Conservation (phyloP, 2,329 filamentous ascomycete species). For the Neoarthrinium moseri region DNA sequence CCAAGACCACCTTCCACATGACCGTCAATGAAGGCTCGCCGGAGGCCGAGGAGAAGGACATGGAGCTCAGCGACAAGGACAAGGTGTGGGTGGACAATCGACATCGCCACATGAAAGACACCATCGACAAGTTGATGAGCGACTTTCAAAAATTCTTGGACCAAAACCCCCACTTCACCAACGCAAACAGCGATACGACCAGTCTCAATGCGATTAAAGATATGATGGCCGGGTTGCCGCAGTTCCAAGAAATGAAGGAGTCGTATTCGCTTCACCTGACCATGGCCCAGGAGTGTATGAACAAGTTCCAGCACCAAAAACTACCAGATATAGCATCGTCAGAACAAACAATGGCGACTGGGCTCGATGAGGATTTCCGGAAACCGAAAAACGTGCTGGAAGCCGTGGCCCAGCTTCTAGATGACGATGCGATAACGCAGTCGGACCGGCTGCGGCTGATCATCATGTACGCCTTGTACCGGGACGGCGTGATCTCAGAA, state of each 20-base stretch:
- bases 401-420: slow-evolving; percentile 81
- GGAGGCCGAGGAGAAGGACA: slow-evolving; percentile 78
- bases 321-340: slow-evolving; percentile 82
- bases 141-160: slow-evolving; percentile 92
- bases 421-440: slow-evolving; percentile 72
- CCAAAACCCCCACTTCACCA: slow-evolving; percentile 89
- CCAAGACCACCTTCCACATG: slow-evolving; percentile 85
- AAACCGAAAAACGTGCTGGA: slow-evolving; percentile 89
- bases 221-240: slow-evolving; percentile 91
- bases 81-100: slow-evolving; percentile 94
- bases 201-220: slow-evolving; percentile 91
- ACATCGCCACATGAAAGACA: slow-evolving; percentile 97
- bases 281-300: slow-evolving; percentile 98
- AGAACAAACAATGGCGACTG: slow-evolving; percentile 89
- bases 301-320: slow-evolving; percentile 81
- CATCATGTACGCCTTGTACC: slow-evolving; percentile 80
- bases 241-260: slow-evolving; percentile 95
- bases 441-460: slow-evolving; percentile 82
- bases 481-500: slow-evolving; percentile 78
- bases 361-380: slow-evolving; percentile 86
- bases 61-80: slow-evolving; percentile 88
- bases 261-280: slow-evolving; percentile 90
- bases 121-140: slow-evolving; percentile 86
- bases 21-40: slow-evolving; percentile 70
- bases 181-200: slow-evolving; percentile 65